A percentile compares a stretch with the other conserved stretches of the same genome.
These are phyloP conservation scores for Rhododendron ferrugineum DNA, from an alignment of 148 eudicot species.

Conservation along the genomic window DNA sequence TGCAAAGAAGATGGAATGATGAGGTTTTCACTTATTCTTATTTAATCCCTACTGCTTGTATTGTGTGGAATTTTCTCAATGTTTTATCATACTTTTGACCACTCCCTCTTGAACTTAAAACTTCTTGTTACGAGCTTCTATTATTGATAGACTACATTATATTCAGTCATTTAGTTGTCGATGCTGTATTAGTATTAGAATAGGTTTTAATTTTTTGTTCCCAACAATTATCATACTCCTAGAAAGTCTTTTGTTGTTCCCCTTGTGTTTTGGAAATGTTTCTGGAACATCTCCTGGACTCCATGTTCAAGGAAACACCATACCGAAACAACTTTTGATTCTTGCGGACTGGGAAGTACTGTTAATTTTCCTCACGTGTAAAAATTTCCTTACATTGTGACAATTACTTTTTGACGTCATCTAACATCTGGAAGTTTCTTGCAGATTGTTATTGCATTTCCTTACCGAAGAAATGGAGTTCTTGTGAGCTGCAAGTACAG, in stretches of 20 bases:
- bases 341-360: neutral
- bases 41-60: neutral
- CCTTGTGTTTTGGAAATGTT: neutral
- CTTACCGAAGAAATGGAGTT: slow-evolving; percentile 57
- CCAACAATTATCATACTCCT: neutral
- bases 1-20: slow-evolving; percentile 49
- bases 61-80: neutral
- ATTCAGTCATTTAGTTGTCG: neutral
- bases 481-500: slow-evolving; percentile 91
- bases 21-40: slow-evolving; percentile 29
- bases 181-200: neutral
- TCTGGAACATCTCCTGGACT: neutral
- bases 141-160: neutral
- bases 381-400: neutral
- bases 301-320: neutral
- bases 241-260: neutral
- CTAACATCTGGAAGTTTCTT: slow-evolving; percentile 17
- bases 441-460: slow-evolving; percentile 82
- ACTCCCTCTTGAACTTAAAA: neutral
- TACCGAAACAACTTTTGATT: neutral
- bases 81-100: neutral
- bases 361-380: neutral
- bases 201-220: neutral
- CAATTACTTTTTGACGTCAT: neutral
- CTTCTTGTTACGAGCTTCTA: neutral